Percentiles rank a stretch among this genome's conserved stretches.
These are phyloP conservation scores for Colletotrichum caudatum DNA, from an alignment of 2,329 filamentous ascomycete genomes.

Conservation along the genomic window DNA sequence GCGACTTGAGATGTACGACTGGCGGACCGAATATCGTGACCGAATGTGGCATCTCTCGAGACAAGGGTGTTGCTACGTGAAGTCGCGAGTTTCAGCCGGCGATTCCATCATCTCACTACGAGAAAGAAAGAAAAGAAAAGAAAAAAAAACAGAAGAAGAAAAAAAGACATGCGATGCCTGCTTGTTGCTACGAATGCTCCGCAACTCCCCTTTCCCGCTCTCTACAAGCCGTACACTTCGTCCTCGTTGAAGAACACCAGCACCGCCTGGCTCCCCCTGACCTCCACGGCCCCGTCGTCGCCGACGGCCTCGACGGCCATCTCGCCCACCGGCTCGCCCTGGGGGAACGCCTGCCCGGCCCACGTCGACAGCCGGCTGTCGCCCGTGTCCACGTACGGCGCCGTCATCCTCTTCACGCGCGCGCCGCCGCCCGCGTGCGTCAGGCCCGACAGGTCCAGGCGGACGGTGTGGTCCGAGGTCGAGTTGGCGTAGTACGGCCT, in stretches of 20 bases:
- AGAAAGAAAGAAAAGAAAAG: too few relatives aligned
- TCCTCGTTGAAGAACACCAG: slow-evolving; percentile 15
- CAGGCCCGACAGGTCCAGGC: slow-evolving; percentile 1
- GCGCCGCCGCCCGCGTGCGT: background rate
- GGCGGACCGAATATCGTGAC: too few relatives aligned
- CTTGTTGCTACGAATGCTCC: background rate
- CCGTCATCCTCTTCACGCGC: slow-evolving; percentile 28
- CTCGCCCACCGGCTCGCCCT: slow-evolving; percentile 17
- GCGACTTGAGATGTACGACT: too few relatives aligned
- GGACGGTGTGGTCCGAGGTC: slow-evolving; percentile 13
- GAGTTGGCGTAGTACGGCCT: slow-evolving; percentile 32
- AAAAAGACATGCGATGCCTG: background rate
- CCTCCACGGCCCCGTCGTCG: background rate
- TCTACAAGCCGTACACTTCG: background rate
- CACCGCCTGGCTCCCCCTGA: slow-evolving; percentile 25
- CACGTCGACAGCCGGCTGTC: slow-evolving; percentile 1
- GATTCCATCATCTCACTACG: background rate
- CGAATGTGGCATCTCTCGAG: too few relatives aligned
- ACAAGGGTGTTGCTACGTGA: too few relatives aligned
- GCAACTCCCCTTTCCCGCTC: background rate
- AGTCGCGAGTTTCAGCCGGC: too few relatives aligned
- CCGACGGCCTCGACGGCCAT: slow-evolving; percentile 1
- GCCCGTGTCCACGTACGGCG: slow-evolving; percentile 27
- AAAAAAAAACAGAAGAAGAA: too few relatives aligned
- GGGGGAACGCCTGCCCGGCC: slow-evolving; percentile 24